Conservation (phyloP, 2,329 filamentous ascomycete species). For the Gaeumannomyces sp. region DNA sequence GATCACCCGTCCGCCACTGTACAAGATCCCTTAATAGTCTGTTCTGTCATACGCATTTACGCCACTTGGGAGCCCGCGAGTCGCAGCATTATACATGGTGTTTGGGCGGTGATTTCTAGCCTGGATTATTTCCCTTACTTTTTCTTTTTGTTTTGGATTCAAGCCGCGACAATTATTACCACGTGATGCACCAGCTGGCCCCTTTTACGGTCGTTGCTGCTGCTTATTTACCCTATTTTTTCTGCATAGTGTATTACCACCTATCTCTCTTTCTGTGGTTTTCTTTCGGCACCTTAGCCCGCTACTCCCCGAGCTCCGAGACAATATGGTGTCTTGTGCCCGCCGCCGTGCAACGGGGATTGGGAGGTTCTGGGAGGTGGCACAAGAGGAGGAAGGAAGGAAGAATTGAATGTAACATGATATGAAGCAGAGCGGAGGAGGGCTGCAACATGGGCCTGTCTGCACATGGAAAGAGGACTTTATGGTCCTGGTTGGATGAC, state of each 20-base stretch:
- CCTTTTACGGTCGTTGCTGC: background rate
- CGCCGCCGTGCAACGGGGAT: background rate
- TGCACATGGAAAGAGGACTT: background rate
- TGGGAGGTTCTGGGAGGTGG: background rate
- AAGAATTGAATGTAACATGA: background rate
- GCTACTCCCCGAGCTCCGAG: background rate
- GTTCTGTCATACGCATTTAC: background rate
- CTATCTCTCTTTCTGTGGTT: conserved; percentile 3
- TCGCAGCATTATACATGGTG: background rate
- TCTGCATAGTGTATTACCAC: conserved; percentile 2
- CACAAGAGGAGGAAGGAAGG: background rate
- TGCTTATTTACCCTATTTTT: background rate
- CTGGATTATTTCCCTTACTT: background rate
- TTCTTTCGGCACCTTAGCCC: background rate
- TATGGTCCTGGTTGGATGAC: background rate
- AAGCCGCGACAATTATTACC: background rate
- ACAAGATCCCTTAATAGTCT: background rate
- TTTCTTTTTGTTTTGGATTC: conserved; percentile 6
- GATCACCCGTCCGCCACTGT: background rate
- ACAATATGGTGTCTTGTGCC: background rate
- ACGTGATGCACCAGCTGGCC: conserved; percentile 2
- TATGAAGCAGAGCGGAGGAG: background rate
- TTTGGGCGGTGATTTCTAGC: conserved; percentile 1
- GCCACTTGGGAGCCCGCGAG: background rate
- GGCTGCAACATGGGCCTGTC: no score